Evolutionary conservation across 371 early-diverging fungal species (phyloP).

Genomic region (Mortierella sp.): DNA sequence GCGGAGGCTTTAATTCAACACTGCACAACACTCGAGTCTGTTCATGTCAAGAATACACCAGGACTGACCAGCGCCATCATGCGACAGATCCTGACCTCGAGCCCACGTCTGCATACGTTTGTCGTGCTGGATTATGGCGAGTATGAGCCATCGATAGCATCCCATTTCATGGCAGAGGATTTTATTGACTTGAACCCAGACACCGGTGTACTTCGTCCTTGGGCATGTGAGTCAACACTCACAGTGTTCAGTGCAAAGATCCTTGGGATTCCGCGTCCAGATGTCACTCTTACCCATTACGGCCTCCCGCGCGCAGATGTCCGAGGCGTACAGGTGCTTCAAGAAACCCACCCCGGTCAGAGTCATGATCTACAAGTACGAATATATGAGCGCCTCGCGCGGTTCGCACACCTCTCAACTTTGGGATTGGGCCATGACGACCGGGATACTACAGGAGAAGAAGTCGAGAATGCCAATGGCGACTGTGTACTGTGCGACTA

Average conservation of each 20-base stretch:
- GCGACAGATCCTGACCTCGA: not conserved
- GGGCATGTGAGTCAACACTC: not conserved
- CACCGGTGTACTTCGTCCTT: not conserved
- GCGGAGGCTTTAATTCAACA: not conserved
- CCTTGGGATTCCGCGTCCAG: not conserved
- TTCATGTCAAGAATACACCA: not conserved
- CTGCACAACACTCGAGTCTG: not conserved
- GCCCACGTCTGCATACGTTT: not conserved
- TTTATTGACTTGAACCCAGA: not conserved
- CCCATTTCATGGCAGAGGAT: not conserved
- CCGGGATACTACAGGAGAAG: not conserved
- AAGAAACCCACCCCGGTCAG: not conserved
- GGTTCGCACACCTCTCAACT: not conserved
- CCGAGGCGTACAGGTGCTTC: not conserved
- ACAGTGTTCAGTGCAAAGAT: not conserved
- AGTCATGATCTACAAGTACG: not conserved
- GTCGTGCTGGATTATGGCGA: not conserved
- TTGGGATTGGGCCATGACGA: not conserved
- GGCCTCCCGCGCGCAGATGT: not conserved
- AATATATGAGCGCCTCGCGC: not conserved
- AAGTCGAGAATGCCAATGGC: not conserved
- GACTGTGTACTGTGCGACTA: not conserved
- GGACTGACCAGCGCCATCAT: not conserved
- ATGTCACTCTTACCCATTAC: not conserved
- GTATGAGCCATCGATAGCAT: not conserved